These are phyloP conservation scores for Aspergillus indologenus DNA, from an alignment of 495 filamentous ascomycete species.

Conservation along the genomic window DNA sequence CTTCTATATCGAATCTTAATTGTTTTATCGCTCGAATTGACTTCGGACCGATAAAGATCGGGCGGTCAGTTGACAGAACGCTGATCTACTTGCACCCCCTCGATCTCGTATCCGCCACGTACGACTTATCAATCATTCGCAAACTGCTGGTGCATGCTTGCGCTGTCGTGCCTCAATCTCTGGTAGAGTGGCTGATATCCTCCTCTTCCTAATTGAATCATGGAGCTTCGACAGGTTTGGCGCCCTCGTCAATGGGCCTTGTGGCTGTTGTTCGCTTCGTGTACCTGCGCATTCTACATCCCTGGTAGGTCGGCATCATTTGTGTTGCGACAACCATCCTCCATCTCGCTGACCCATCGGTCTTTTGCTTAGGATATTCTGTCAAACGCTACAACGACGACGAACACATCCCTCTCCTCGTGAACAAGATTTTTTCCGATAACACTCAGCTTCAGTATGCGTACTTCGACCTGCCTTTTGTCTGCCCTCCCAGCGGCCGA, in stretches of 20 bases:
- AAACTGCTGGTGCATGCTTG: constrained; percentile 21
- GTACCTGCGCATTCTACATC: constrained; percentile 68
- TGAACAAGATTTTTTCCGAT: constrained; percentile 95
- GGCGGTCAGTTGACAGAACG: constrained; percentile 8
- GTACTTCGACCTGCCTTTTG: constrained; percentile 89
- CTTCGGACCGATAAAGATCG: not conserved
- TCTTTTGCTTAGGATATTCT: constrained; percentile 55
- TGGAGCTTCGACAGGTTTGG: constrained; percentile 26
- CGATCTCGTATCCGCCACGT: constrained; percentile 22
- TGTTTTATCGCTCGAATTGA: not conserved
- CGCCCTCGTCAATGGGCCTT: constrained; percentile 29
- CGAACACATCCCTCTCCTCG: constrained; percentile 81
- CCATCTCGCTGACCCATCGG: constrained; percentile 18
- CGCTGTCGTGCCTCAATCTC: constrained; percentile 14
- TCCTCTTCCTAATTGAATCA: constrained; percentile 27
- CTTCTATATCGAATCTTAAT: not conserved
- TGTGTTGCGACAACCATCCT: not conserved
- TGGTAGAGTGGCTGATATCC: constrained; percentile 24
- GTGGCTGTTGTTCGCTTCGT: constrained; percentile 42
- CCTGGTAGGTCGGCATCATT: constrained; percentile 55
- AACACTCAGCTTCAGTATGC: constrained; percentile 90
- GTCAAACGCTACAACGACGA: constrained; percentile 77
- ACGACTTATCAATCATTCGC: constrained; percentile 7
- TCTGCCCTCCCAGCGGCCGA: constrained; percentile 76
- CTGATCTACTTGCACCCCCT: constrained; percentile 12